These are phyloP conservation scores for Diophrys appendiculata DNA, from an alignment of 73 alveolate genomes.

Conservation along the genomic window DNA sequence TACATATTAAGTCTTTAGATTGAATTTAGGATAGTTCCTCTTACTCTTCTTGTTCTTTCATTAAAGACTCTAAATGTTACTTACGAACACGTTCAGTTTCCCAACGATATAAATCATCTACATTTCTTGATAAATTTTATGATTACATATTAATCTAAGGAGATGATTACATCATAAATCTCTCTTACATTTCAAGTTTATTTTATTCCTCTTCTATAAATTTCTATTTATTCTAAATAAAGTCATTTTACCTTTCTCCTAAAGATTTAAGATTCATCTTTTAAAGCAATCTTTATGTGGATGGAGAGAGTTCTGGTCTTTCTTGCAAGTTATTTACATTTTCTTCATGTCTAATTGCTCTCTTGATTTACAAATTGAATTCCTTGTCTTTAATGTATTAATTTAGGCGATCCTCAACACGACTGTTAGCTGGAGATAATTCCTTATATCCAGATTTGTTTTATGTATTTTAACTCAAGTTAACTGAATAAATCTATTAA, in stretches of 20 bases:
- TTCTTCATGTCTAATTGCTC: not conserved
- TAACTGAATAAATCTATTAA: no score
- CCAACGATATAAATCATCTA: not conserved
- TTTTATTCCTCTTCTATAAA: no score
- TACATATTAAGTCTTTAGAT: not conserved
- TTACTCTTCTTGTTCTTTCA: not conserved
- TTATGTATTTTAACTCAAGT: no score
- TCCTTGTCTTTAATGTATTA: not conserved
- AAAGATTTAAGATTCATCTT: not conserved
- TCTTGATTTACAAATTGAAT: not conserved
- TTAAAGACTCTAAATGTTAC: not conserved
- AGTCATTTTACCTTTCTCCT: not conserved
- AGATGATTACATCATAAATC: not conserved
- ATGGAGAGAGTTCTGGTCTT: not conserved
- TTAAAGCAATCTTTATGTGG: not conserved
- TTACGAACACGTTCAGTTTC: not conserved
- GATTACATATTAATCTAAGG: not conserved
- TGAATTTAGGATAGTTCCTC: not conserved
- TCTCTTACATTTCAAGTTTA: not conserved
- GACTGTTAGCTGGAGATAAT: no score
- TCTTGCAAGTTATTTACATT: no score
- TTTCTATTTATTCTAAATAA: no score
- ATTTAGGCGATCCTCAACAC: not conserved
- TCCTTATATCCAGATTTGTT: no score
- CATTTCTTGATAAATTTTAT: not conserved